Evolutionary conservation across 1,284 basidiomycete species (phyloP).

Genomic region (Pholiota adiposa): DNA sequence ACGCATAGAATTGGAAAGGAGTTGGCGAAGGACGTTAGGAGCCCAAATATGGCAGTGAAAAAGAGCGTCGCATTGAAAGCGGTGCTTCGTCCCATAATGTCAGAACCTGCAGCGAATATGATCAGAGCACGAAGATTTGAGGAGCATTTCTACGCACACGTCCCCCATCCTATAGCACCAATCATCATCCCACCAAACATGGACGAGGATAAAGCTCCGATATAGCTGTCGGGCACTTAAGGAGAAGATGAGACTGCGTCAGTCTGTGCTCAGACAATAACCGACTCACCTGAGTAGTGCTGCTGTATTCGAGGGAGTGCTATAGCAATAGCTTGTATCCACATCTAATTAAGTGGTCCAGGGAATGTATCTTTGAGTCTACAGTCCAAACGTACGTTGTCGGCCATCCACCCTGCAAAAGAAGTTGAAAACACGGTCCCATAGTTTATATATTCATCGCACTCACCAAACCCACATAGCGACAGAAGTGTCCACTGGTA

Average conservation of each 20-base stretch:
- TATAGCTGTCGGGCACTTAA: slow-evolving; percentile 72
- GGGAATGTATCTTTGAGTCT: slow-evolving; percentile 8
- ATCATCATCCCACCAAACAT: slow-evolving; percentile 97
- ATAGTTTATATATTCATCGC: not conserved
- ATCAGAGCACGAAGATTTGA: slow-evolving; percentile 3
- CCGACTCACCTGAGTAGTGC: slow-evolving; percentile 74
- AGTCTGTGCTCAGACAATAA: not conserved
- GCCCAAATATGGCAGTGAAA: slow-evolving; percentile 89
- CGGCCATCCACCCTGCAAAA: slow-evolving; percentile 79
- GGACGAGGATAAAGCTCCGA: slow-evolving; percentile 77
- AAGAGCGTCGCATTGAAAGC: slow-evolving; percentile 94
- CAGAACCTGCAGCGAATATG: slow-evolving; percentile 51
- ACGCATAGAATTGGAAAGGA: slow-evolving; percentile 78
- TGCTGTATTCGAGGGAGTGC: slow-evolving; percentile 92
- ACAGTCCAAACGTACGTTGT: slow-evolving; percentile 63
- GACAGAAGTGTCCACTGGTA: slow-evolving; percentile 85
- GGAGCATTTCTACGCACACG: slow-evolving; percentile 58
- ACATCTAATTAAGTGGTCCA: slow-evolving; percentile 66
- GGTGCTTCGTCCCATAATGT: slow-evolving; percentile 79
- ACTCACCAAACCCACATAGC: slow-evolving; percentile 84
- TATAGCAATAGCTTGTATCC: slow-evolving; percentile 88
- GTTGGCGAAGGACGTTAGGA: slow-evolving; percentile 79
- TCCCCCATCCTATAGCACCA: slow-evolving; percentile 93
- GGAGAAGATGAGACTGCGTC: slow-evolving; percentile 5
- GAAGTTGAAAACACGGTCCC: slow-evolving; percentile 1